These are phyloP conservation scores for Miamiensis avidus DNA, from an alignment of 169 alveolate species.

Conservation along the genomic window DNA sequence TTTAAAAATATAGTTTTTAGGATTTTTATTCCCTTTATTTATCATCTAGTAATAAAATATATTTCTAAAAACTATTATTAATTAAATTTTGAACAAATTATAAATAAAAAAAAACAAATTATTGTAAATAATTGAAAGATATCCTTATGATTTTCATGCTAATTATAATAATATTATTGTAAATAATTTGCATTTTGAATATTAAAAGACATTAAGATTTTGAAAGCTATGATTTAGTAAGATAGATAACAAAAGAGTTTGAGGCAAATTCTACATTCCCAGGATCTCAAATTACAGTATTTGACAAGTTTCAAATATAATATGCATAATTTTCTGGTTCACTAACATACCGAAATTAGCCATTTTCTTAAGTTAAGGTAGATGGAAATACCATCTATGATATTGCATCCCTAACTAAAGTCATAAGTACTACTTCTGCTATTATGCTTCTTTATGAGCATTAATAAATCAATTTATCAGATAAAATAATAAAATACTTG, in stretches of 20 bases:
- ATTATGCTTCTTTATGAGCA: constrained; percentile 35
- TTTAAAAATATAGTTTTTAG: no score
- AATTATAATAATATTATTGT: no score
- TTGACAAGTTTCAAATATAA: not conserved
- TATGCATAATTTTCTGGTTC: not conserved
- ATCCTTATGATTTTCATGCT: no score
- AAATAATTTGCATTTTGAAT: no score
- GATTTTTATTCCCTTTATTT: no score
- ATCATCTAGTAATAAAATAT: no score
- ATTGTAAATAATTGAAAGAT: no score
- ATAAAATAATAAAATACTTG: constrained; percentile 19
- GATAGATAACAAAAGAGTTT: not conserved
- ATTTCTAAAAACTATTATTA: no score
- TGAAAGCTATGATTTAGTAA: no score
- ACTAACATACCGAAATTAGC: not conserved
- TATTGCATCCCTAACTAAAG: constrained; percentile 41
- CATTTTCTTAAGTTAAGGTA: not conserved
- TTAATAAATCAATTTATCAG: constrained; percentile 23
- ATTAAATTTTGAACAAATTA: no score
- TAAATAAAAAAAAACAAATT: no score
- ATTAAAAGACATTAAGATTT: no score
- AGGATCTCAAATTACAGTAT: not conserved
- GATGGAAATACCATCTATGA: constrained; percentile 28
- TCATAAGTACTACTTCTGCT: constrained; percentile 38
- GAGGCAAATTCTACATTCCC: not conserved